Evolutionary conservation across 1,139 yeast genomes (phyloP).

Genomic region (Candida tropicalis): DNA sequence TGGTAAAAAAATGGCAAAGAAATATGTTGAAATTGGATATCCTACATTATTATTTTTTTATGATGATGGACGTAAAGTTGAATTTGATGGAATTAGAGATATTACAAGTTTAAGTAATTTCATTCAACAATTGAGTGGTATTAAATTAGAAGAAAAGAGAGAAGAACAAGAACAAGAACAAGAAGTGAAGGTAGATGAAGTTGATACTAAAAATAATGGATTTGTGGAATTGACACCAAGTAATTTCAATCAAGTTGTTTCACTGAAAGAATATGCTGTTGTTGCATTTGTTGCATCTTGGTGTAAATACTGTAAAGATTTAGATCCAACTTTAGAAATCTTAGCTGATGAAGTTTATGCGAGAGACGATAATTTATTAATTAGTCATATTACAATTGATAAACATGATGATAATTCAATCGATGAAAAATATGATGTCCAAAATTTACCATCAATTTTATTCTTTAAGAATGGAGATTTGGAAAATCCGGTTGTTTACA

Average conservation of each 20-base stretch:
- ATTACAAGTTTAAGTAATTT: slow-evolving; percentile 49
- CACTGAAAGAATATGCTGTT: slow-evolving; percentile 27
- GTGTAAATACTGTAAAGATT: slow-evolving; percentile 27
- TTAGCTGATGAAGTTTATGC: slow-evolving; percentile 36
- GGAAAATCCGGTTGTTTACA: slow-evolving; percentile 40
- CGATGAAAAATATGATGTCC: slow-evolving; percentile 46
- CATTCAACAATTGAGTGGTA: slow-evolving; percentile 37
- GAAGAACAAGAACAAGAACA: slow-evolving; percentile 13
- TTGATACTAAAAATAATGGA: slow-evolving; percentile 17
- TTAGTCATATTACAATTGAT: slow-evolving; percentile 33
- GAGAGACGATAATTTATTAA: slow-evolving; percentile 25
- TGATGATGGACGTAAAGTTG: slow-evolving; percentile 49
- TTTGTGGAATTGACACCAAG: slow-evolving; percentile 35
- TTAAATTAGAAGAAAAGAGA: slow-evolving; percentile 25
- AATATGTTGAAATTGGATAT: slow-evolving; percentile 60
- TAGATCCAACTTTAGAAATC: slow-evolving; percentile 31
- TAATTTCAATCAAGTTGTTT: slow-evolving; percentile 35
- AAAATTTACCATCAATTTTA: slow-evolving; percentile 56
- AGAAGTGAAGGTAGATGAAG: slow-evolving; percentile 6
- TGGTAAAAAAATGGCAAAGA: slow-evolving; percentile 54
- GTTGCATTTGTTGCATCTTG: slow-evolving; percentile 45
- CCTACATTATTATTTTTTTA: slow-evolving; percentile 66
- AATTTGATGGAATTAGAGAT: slow-evolving; percentile 52
- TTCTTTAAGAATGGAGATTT: slow-evolving; percentile 47
- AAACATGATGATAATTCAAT: slow-evolving; percentile 31